These are phyloP conservation scores for Wickerhamomyces ciferrii DNA, from an alignment of 805 yeast species.

Conservation along the genomic window DNA sequence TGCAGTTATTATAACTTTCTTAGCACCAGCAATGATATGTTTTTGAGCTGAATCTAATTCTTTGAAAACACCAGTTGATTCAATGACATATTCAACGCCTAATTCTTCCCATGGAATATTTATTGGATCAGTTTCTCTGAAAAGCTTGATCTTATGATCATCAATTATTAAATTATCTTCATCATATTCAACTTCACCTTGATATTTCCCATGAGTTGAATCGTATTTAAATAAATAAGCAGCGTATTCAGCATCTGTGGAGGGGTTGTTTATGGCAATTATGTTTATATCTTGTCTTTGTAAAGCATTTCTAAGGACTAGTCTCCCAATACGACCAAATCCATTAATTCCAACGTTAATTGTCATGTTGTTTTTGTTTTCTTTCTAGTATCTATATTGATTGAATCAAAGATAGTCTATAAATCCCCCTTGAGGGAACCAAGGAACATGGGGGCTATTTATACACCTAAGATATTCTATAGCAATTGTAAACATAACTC, in stretches of 20 bases:
- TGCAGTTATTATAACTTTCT: conserved; percentile 92
- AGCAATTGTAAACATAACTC: not conserved
- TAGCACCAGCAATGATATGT: conserved; percentile 88
- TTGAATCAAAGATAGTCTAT: too few relatives aligned
- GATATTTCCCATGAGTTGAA: conserved; percentile 84
- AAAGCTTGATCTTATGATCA: conserved; percentile 61
- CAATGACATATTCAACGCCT: conserved; percentile 83
- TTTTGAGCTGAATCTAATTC: conserved; percentile 72
- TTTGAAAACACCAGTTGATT: conserved; percentile 95
- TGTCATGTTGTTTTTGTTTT: conserved; percentile 6
- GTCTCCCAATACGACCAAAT: conserved; percentile 92
- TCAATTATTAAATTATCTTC: conserved; percentile 60
- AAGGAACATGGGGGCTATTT: not conserved
- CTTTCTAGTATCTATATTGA: not conserved
- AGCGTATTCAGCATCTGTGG: conserved; percentile 85
- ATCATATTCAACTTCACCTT: conserved; percentile 62
- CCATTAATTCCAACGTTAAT: conserved; percentile 77
- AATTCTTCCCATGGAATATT: conserved; percentile 82
- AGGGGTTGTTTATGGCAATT: conserved; percentile 89
- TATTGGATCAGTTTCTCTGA: conserved; percentile 82
- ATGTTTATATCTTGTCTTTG: conserved; percentile 70
- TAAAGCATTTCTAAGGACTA: conserved; percentile 80
- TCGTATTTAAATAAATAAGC: conserved; percentile 95
- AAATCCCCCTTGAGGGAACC: too few relatives aligned
- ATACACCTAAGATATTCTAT: not conserved